These are phyloP conservation scores for Fonsecaea pugnacius DNA, from an alignment of 2,329 filamentous ascomycete genomes.

Conservation along the genomic window DNA sequence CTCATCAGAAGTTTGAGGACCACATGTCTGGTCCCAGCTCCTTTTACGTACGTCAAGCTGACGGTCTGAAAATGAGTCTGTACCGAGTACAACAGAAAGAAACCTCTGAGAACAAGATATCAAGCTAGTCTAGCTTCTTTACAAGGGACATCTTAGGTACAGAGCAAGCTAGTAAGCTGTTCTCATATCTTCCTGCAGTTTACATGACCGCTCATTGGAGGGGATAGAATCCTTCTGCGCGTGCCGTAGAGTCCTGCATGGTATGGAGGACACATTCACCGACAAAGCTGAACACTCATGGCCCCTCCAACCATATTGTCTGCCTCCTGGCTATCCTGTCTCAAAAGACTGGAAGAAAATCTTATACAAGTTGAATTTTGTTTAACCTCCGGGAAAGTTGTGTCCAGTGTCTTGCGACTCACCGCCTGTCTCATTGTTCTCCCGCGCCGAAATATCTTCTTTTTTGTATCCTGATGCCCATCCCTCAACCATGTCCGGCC, in stretches of 20 bases:
- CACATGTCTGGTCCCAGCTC: neutral
- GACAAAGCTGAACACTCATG: neutral
- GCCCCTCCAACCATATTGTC: neutral
- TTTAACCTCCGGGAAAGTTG: neutral
- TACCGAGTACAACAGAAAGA: neutral
- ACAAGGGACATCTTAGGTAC: neutral
- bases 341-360: neutral
- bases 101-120: neutral
- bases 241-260: neutral
- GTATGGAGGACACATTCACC: neutral
- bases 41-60: neutral
- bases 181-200: neutral
- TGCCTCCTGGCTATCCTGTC: neutral
- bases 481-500: neutral
- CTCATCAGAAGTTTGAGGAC: neutral
- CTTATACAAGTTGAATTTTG: neutral
- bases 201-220: neutral
- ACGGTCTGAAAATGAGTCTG: neutral
- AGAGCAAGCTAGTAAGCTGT: neutral
- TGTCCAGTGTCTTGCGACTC: neutral
- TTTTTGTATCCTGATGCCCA: neutral
- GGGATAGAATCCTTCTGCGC: neutral
- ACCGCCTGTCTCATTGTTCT: neutral
- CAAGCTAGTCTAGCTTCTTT: constrained; percentile 2
- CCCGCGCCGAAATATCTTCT: neutral